Evolutionary conservation across 257 asterid genomes (phyloP).

Genomic region (Forsythia suspensa): DNA sequence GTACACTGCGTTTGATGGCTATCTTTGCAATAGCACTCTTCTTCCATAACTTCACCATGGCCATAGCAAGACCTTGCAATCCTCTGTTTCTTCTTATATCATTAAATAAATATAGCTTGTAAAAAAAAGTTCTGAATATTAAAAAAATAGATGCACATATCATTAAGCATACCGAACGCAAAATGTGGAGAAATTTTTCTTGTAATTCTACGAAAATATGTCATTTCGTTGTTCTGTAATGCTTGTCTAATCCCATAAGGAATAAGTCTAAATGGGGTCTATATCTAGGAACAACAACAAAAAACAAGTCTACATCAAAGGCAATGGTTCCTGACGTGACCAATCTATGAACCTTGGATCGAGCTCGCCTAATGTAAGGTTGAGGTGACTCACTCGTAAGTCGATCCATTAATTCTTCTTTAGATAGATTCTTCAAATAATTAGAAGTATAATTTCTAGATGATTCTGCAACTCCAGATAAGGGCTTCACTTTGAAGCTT

Average conservation of each 20-base stretch:
- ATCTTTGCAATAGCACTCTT: too few species aligned
- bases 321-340: constrained; percentile 81
- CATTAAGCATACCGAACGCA: constrained; percentile 60
- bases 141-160: neutral
- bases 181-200: constrained; percentile 82
- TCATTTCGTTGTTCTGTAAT: constrained; percentile 64
- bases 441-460: constrained; percentile 23
- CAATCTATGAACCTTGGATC: constrained; percentile 86
- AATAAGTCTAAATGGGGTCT: constrained; percentile 66
- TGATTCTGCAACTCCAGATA: constrained; percentile 30
- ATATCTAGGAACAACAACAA: constrained; percentile 65
- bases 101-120: too few species aligned
- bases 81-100: too few species aligned
- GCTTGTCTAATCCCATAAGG: constrained; percentile 59
- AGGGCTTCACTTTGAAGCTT: constrained; percentile 22
- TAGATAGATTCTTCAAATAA: constrained; percentile 36
- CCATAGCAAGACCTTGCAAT: too few species aligned
- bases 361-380: constrained; percentile 60
- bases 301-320: constrained; percentile 88
- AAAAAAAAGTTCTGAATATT: neutral
- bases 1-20: constrained; percentile 35
- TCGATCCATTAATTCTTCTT: constrained; percentile 50
- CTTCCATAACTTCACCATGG: too few species aligned
- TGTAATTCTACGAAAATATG: constrained; percentile 67
- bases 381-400: constrained; percentile 48